Evolutionary conservation across 768 basidiomycete genomes (phyloP).

Genomic region (Rhizopogon rudus): DNA sequence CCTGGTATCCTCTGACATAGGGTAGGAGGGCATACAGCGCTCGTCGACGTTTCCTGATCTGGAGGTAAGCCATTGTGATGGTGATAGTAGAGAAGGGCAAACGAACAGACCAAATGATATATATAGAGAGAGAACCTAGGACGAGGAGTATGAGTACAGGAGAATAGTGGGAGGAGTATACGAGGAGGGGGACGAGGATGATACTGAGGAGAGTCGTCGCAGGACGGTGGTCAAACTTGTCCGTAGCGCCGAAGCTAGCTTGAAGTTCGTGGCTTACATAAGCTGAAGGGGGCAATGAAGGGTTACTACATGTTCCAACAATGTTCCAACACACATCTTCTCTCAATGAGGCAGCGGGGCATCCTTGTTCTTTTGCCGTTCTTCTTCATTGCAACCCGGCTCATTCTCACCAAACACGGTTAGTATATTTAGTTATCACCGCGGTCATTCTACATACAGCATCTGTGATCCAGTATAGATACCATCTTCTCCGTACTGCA

Average conservation of each 20-base stretch:
- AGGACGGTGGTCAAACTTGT: neutral
- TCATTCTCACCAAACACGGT: neutral
- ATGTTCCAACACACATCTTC: too few relatives aligned
- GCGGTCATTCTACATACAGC: neutral
- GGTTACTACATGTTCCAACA: too few relatives aligned
- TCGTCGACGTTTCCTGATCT: slow-evolving; percentile 22
- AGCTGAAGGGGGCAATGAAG: neutral
- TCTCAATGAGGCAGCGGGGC: too few relatives aligned
- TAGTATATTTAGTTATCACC: neutral
- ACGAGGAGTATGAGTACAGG: neutral
- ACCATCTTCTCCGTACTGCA: too few relatives aligned
- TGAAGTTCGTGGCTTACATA: neutral
- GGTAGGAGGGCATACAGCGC: slow-evolving; percentile 25
- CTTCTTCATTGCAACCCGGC: neutral
- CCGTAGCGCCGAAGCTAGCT: neutral
- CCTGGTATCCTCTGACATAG: slow-evolving; percentile 62
- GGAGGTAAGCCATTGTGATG: neutral
- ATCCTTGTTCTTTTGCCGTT: neutral
- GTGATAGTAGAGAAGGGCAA: neutral
- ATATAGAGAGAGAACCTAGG: neutral
- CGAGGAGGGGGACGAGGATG: too few relatives aligned
- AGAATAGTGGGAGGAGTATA: too few relatives aligned
- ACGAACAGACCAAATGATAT: neutral
- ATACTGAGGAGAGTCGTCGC: too few relatives aligned
- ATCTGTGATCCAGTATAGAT: neutral